Conservation (phyloP, 306 rosid genomes). For the Hippophae rhamnoides region DNA sequence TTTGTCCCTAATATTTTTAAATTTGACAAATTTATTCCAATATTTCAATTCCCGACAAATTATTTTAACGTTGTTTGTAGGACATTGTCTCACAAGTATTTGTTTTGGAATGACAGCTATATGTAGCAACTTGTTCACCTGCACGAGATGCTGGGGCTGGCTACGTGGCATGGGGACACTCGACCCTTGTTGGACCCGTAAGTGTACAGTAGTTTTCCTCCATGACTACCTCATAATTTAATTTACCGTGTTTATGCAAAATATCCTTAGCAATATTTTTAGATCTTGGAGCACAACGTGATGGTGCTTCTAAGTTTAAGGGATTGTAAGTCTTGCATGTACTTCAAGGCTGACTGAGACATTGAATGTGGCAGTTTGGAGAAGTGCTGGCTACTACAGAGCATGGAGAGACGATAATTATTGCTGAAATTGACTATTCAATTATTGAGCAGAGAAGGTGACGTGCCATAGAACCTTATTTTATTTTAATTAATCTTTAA, state of each 20-base stretch:
- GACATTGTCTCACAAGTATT: constrained; percentile 13
- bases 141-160: constrained; percentile 82
- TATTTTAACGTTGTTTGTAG: background rate
- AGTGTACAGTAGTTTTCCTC: constrained; percentile 22
- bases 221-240: background rate
- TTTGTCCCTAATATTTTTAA: too few species aligned
- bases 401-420: constrained; percentile 78
- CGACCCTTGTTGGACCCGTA: constrained; percentile 94
- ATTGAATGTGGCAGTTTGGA: constrained; percentile 53
- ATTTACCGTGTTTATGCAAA: background rate
- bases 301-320: constrained; percentile 4
- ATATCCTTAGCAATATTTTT: background rate
- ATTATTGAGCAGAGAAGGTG: constrained; percentile 67
- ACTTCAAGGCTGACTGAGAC: constrained; percentile 10
- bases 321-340: background rate
- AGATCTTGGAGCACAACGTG: background rate
- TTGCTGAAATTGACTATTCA: constrained; percentile 78
- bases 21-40: too few species aligned
- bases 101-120: constrained; percentile 41
- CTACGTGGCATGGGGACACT: constrained; percentile 98
- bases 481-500: constrained; percentile 9
- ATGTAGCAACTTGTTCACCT: constrained; percentile 93
- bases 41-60: background rate
- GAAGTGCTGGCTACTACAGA: constrained; percentile 89
- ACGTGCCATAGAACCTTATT: constrained; percentile 4